phyloP scores from a whole-genome alignment of 768 basidiomycete genomes.

The Lactarius indigo region DNA sequence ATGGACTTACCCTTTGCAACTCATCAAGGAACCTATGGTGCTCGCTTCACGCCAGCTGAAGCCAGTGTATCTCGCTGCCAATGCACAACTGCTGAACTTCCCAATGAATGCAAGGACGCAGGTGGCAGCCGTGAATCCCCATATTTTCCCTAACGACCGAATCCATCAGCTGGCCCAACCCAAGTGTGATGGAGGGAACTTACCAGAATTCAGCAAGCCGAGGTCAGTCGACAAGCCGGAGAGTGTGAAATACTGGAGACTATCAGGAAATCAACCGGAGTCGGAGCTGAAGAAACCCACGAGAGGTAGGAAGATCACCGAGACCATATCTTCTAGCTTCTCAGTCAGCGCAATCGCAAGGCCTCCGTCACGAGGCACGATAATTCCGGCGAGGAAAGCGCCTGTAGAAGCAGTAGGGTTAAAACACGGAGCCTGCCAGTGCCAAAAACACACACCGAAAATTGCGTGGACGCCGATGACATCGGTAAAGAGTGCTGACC shows the following conservation, averaged over 20 bases:
- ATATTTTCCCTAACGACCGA: slow-evolving; percentile 56
- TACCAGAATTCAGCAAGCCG: slow-evolving; percentile 74
- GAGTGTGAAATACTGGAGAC: slow-evolving; percentile 77
- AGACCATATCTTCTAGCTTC: slow-evolving; percentile 94
- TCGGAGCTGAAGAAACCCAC: slow-evolving; percentile 38
- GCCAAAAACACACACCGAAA: slow-evolving; percentile 53
- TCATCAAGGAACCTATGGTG: slow-evolving; percentile 90
- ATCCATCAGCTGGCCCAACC: background rate
- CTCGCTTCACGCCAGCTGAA: slow-evolving; percentile 79
- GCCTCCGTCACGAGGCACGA: slow-evolving; percentile 85
- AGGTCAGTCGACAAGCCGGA: slow-evolving; percentile 90
- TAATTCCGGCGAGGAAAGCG: slow-evolving; percentile 77
- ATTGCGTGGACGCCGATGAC: slow-evolving; percentile 90
- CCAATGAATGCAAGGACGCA: slow-evolving; percentile 73
- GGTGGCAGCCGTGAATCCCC: slow-evolving; percentile 86
- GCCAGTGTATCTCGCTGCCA: slow-evolving; percentile 62
- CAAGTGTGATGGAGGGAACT: slow-evolving; percentile 1
- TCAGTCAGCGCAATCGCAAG: slow-evolving; percentile 86
- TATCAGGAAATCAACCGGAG: background rate
- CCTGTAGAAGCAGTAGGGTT: slow-evolving; percentile 37
- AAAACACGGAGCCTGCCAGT: background rate
- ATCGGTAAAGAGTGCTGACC: slow-evolving; percentile 89
- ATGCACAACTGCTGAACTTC: slow-evolving; percentile 83
- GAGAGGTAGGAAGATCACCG: slow-evolving; percentile 84
- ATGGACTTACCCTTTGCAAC: slow-evolving; percentile 76